Conservation (phyloP, 441 rosid species). For the Bocquillonia castaneifolia region DNA sequence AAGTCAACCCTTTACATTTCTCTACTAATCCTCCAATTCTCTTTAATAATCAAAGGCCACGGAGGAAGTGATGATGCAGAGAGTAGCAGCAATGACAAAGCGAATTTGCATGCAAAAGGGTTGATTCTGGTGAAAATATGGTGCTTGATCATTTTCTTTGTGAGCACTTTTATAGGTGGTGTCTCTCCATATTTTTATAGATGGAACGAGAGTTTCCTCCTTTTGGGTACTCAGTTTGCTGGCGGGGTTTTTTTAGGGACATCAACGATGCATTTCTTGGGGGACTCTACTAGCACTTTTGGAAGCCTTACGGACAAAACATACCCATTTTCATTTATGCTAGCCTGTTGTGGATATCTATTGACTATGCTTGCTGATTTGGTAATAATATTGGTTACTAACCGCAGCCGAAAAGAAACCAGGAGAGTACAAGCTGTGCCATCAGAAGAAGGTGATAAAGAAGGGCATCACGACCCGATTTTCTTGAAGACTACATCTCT, state of each 20-base stretch:
- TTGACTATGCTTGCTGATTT: constrained; percentile 77
- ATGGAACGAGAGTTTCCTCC: constrained; percentile 67
- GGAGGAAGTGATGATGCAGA: constrained; percentile 33
- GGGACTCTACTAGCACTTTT: constrained; percentile 58
- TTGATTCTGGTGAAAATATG: constrained; percentile 48
- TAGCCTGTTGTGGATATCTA: constrained; percentile 59
- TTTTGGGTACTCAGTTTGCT: constrained; percentile 73
- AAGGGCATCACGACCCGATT: constrained; percentile 30
- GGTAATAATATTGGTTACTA: constrained; percentile 32
- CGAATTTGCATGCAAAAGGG: constrained; percentile 31
- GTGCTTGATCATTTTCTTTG: constrained; percentile 53
- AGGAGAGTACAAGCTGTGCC: constrained; percentile 32
- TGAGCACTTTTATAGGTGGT: constrained; percentile 53
- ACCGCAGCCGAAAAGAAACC: constrained; percentile 24
- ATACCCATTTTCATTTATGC: constrained; percentile 70
- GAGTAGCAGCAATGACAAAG: background rate
- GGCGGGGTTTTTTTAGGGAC: constrained; percentile 82
- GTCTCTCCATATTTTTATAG: constrained; percentile 56
- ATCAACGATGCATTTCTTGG: constrained; percentile 71
- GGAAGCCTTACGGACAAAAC: constrained; percentile 34
- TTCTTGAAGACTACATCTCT: constrained; percentile 39
- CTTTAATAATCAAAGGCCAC: constrained; percentile 39
- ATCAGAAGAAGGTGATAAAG: constrained; percentile 25
- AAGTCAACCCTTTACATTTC: constrained; percentile 45
- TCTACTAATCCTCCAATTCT: constrained; percentile 34